A percentile compares a stretch with the other conserved stretches of the same genome.
Evolutionary conservation across 495 filamentous ascomycete species (phyloP).

Genomic region (Immersiella caudata): DNA sequence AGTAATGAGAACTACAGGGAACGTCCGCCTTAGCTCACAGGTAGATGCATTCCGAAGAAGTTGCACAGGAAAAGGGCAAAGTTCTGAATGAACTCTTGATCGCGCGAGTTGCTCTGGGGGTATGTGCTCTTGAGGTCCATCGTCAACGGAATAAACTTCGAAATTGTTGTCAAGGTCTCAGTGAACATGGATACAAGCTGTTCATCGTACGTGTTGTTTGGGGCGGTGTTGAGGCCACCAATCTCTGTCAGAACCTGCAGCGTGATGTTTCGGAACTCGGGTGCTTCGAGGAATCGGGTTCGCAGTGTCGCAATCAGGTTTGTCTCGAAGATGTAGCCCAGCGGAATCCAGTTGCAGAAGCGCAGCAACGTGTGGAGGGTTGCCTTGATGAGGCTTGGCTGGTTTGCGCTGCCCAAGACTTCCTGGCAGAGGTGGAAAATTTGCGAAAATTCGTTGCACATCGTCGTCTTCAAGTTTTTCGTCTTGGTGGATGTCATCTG

Average conservation of each 20-base stretch:
- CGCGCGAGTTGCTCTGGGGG: slow-evolving; percentile 82
- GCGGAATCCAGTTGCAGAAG: slow-evolving; percentile 98
- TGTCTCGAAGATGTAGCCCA: slow-evolving; percentile 98
- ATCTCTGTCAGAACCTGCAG: slow-evolving; percentile 98
- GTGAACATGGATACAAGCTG: slow-evolving; percentile 97
- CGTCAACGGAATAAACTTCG: slow-evolving; percentile 84
- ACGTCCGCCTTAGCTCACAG: slow-evolving; percentile 59
- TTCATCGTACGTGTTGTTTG: slow-evolving; percentile 81
- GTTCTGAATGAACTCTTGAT: slow-evolving; percentile 98
- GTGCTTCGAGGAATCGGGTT: slow-evolving; percentile 82
- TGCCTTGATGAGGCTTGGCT: slow-evolving; percentile 86
- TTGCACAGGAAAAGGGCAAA: slow-evolving; percentile 93
- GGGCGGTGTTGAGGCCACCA: slow-evolving; percentile 82
- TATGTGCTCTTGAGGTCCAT: slow-evolving; percentile 90
- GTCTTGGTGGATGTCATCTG: slow-evolving; percentile 98
- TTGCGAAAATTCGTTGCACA: slow-evolving; percentile 96
- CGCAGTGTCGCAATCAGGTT: slow-evolving; percentile 92
- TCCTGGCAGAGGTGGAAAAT: slow-evolving; percentile 98
- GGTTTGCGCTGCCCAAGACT: slow-evolving; percentile 83
- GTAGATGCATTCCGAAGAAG: slow-evolving; percentile 90
- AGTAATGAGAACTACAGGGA: slow-evolving; percentile 3
- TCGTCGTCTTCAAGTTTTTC: slow-evolving; percentile 92
- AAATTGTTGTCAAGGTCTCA: slow-evolving; percentile 84
- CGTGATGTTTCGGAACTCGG: slow-evolving; percentile 94
- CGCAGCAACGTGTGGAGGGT: slow-evolving; percentile 92